A percentile compares a stretch with the other conserved stretches of the same genome.
Evolutionary conservation across 371 early-diverging fungal species (phyloP).

Genomic region (Apophysomyces ossiformis): DNA sequence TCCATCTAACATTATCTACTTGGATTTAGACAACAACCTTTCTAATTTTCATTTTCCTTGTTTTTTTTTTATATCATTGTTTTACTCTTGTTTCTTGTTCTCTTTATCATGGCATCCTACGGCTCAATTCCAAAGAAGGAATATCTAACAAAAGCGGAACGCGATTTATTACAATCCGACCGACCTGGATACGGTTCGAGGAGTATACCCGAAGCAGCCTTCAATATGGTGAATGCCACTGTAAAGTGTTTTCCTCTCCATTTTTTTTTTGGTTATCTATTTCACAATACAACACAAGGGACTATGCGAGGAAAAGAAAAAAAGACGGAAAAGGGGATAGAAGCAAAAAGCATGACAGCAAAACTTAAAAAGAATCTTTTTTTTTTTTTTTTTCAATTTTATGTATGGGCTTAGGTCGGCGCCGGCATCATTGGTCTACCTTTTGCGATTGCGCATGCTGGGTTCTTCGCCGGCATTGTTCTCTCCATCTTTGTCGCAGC

Average conservation of each 20-base stretch:
- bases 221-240: slow-evolving; percentile 55
- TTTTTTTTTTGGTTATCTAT: no score
- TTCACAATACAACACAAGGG: no score
- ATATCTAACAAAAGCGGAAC: slow-evolving; percentile 15
- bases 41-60: neutral
- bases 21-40: no score
- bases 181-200: slow-evolving; percentile 36
- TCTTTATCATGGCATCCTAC: slow-evolving; percentile 4
- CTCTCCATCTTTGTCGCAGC: slow-evolving; percentile 44
- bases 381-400: neutral
- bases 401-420: slow-evolving; percentile 28
- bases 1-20: no score
- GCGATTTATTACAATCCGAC: slow-evolving; percentile 30
- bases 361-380: no score
- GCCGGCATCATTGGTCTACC: slow-evolving; percentile 57
- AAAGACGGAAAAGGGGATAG: no score
- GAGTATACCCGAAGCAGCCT: slow-evolving; percentile 28
- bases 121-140: slow-evolving; percentile 1
- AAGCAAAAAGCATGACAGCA: no score
- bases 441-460: slow-evolving; percentile 49
- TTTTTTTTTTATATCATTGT: neutral
- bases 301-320: no score
- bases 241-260: slow-evolving; percentile 13
- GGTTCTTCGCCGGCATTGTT: slow-evolving; percentile 48
- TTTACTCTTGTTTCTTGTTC: neutral